A percentile compares a stretch with the other conserved stretches of the same genome.
Conservation (phyloP, 73 alveolate species). For the Paramecium pentaurelia region DNA sequence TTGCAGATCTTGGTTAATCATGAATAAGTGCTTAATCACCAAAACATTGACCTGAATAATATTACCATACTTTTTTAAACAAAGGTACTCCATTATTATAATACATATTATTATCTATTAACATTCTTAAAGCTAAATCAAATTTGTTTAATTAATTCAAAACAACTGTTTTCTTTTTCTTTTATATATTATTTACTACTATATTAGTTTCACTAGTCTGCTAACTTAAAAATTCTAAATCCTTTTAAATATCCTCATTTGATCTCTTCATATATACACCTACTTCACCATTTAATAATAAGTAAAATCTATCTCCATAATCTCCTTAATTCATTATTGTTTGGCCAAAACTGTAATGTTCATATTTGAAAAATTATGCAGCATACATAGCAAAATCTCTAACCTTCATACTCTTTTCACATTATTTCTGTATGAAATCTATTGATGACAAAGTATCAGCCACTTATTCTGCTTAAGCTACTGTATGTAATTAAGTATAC, state of each 20-base stretch:
- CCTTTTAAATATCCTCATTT: not conserved
- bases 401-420: slow-evolving; percentile 9
- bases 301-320: slow-evolving; percentile 21
- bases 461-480: not conserved
- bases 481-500: not conserved
- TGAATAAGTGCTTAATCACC: not conserved
- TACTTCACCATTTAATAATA: not conserved
- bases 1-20: slow-evolving; percentile 35
- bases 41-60: slow-evolving; percentile 27
- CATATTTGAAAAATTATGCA: slow-evolving; percentile 9
- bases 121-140: not conserved
- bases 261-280: slow-evolving; percentile 15
- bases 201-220: not conserved
- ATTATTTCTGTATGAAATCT: slow-evolving; percentile 1
- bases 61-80: not conserved
- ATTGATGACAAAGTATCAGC: not conserved
- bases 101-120: not conserved
- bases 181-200: not conserved
- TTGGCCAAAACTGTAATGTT: not conserved
- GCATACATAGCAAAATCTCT: not conserved
- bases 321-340: slow-evolving; percentile 14
- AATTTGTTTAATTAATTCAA: not conserved
- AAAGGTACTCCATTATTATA: not conserved
- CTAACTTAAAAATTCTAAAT: not conserved
- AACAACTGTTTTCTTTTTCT: not conserved